Evolutionary conservation across 495 filamentous ascomycete genomes (phyloP), one percentile per base, ranked within the genome.

Genomic region (Rhypophila decipiens): DNA sequence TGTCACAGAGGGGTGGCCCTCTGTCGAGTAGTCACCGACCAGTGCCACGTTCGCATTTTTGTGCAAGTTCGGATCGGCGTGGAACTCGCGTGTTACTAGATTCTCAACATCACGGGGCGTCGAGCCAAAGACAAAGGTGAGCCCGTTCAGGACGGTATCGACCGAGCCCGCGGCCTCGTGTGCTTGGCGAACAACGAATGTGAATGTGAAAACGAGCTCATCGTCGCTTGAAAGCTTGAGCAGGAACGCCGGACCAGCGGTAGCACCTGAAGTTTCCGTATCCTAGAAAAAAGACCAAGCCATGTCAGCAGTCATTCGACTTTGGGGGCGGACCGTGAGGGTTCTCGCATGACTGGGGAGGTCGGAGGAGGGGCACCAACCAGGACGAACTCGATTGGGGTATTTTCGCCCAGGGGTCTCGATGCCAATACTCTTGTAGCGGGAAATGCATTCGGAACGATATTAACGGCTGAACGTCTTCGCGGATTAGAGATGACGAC

Each of bases 41-140:
- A 98, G 71, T 49, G 91, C 86, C 11, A 98, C 93, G 65, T 96
- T 96, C 20, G 89, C 79, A 55, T 97, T 96, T 60, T 95, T 96
- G 70, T 98, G 93, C 23, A 98, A 70, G 63, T 98, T 98, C 1
- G 94, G 93, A 55, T 98, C 90, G 23, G 91, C 89, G 51, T 97
- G 88, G 58, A 98, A 96, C 64, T 98, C 93, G 51, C 89, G 74
- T 18, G 88, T 96, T 37, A 96, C 84, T 21, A 98, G 72, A 53
- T 93, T 96, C 57, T 96, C 93, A 11, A 98, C 76, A 50, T 96
- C 93, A 63, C 81, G 85, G 9, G 80, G 67, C 51, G 79, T 94
- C 2, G 91, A 86, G 23, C 86, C 91, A 61, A 89, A 90, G 35
- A 91, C 85, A 67, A 89, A 96, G 5, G 93, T 98, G 5, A 98